Evolutionary conservation across 1,284 basidiomycete species (phyloP).

Genomic region (Heterobasidion annosum): DNA sequence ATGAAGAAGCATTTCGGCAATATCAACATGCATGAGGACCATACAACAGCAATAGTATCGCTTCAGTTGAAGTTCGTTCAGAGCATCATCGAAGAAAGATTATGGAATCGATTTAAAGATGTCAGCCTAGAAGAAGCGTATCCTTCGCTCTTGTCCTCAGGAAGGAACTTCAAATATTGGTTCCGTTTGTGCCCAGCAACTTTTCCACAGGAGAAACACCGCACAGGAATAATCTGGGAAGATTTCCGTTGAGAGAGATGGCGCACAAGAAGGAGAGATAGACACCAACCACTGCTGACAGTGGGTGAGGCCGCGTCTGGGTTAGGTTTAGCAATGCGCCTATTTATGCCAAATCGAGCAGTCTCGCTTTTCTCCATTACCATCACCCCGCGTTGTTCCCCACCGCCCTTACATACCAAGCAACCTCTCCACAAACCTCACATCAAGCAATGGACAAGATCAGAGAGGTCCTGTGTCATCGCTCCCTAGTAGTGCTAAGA

Average conservation of each 20-base stretch:
- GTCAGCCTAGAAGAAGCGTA: conserved; percentile 26
- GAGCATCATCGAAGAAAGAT: conserved; percentile 60
- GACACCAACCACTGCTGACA: not conserved
- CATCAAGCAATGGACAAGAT: not conserved
- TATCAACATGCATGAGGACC: conserved; percentile 95
- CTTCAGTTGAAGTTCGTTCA: conserved; percentile 87
- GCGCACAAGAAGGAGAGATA: not conserved
- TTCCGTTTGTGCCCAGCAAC: conserved; percentile 93
- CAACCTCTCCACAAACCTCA: not conserved
- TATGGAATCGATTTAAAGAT: too few relatives aligned
- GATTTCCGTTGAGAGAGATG: not conserved
- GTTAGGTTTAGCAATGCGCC: too few relatives aligned
- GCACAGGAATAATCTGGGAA: conserved; percentile 72
- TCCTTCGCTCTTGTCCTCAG: conserved; percentile 80
- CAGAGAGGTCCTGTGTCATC: not conserved
- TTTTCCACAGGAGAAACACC: conserved; percentile 90
- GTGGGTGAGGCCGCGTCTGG: not conserved
- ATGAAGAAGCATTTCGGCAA: conserved; percentile 93
- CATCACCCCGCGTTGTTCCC: not conserved
- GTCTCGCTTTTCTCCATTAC: not conserved
- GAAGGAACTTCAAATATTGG: conserved; percentile 72
- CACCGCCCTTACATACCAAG: not conserved
- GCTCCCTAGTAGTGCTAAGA: not conserved
- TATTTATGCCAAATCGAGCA: too few relatives aligned
- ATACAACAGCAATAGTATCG: conserved; percentile 96